A percentile compares a stretch with the other conserved stretches of the same genome.
phyloP scores from a whole-genome alignment of 495 filamentous ascomycete species.

The Talaromyces thailandensis region DNA sequence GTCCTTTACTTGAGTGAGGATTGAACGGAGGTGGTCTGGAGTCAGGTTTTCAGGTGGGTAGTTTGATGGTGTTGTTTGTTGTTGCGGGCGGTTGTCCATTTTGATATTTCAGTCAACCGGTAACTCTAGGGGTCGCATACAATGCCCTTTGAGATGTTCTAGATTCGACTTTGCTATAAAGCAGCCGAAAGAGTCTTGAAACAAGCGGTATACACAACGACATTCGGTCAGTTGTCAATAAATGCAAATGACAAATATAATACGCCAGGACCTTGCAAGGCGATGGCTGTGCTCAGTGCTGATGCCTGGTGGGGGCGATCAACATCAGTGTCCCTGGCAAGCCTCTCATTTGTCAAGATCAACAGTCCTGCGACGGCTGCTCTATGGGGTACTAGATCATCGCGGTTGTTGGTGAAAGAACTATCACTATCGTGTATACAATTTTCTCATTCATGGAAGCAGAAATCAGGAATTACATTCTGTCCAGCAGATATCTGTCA shows the following conservation, averaged over 20 bases:
- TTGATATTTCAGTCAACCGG: background rate
- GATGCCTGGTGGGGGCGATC: background rate
- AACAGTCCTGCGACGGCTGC: background rate
- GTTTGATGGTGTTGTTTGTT: background rate
- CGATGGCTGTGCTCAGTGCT: background rate
- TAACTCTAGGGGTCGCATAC: no score
- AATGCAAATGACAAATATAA: no score
- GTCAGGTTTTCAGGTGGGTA: background rate
- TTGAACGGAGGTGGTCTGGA: conserved; percentile 2
- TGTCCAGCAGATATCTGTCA: no score
- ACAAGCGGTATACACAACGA: no score
- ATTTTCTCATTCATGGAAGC: background rate
- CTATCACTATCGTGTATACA: background rate
- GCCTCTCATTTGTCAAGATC: background rate
- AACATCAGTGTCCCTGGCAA: background rate
- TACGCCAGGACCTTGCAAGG: background rate
- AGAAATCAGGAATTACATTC: no score
- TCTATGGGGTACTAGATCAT: background rate
- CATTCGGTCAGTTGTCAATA: no score
- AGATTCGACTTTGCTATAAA: background rate
- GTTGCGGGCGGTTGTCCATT: background rate
- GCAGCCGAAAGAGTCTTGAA: no score
- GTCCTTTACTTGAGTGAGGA: conserved; percentile 58
- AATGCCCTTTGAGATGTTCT: no score
- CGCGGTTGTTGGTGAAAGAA: background rate